phyloP scores from a whole-genome alignment of 108 stramenopile species.

The Chaetoceros muelleri region DNA sequence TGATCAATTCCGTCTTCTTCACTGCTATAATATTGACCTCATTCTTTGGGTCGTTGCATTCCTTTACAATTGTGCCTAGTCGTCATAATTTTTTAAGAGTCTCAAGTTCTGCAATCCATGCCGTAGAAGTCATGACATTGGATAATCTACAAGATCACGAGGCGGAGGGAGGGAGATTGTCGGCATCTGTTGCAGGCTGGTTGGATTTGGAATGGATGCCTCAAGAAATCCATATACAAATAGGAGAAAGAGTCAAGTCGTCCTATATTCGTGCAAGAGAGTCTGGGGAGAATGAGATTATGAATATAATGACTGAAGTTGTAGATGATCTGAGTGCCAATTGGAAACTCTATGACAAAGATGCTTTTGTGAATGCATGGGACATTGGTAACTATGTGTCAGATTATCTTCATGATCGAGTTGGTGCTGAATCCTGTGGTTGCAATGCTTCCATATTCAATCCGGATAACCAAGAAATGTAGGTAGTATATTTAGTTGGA shows the following conservation, averaged over 20 bases:
- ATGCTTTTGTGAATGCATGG: conserved; percentile 83
- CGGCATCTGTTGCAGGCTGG: conserved; percentile 50
- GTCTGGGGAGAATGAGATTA: conserved; percentile 40
- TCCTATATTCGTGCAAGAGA: conserved; percentile 51
- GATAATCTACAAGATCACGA: conserved; percentile 45
- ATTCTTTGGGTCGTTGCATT: no score
- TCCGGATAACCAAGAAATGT: no score
- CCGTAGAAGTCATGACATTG: conserved; percentile 24
- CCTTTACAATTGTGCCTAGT: no score
- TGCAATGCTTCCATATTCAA: conserved; percentile 14
- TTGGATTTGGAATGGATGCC: conserved; percentile 74
- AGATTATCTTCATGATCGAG: conserved; percentile 54
- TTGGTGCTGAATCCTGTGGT: conserved; percentile 61
- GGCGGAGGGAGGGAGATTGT: conserved; percentile 46
- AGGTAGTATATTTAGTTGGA: no score
- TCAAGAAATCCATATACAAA: conserved; percentile 60
- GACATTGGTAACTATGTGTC: conserved; percentile 75
- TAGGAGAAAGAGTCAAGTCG: conserved; percentile 54
- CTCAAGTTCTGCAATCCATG: no score
- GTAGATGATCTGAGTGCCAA: conserved; percentile 47
- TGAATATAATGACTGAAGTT: conserved; percentile 62
- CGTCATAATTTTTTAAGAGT: no score
- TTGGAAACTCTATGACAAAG: conserved; percentile 62
- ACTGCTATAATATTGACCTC: no score
- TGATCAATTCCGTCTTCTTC: no score